Conservation (phyloP, 129 eudicot species). For the Flaveria bidentis region DNA sequence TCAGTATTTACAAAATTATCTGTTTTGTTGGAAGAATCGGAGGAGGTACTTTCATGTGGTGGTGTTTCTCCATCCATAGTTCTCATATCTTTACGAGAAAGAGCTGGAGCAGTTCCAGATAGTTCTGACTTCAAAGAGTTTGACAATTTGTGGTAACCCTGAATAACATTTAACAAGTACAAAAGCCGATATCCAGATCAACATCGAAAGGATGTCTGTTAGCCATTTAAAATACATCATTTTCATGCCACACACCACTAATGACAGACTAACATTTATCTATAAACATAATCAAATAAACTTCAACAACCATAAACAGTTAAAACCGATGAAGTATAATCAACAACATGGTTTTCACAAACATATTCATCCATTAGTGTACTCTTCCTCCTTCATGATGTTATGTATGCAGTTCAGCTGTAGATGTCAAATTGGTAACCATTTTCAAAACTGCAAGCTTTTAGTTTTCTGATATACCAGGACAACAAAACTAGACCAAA, state of each 20-base stretch:
- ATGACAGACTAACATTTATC: background rate
- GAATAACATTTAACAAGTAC: constrained; percentile 10
- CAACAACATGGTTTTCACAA: constrained; percentile 1
- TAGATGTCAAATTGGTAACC: constrained; percentile 5
- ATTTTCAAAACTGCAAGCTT: constrained; percentile 3
- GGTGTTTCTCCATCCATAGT: constrained; percentile 37
- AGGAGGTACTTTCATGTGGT: constrained; percentile 21
- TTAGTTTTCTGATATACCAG: too few relatives aligned
- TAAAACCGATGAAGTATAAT: constrained; percentile 1
- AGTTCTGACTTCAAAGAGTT: constrained; percentile 37
- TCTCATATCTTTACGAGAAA: constrained; percentile 43
- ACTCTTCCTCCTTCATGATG: too few relatives aligned
- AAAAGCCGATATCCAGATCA: constrained; percentile 3
- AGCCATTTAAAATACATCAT: background rate
- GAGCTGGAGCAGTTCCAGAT: constrained; percentile 34
- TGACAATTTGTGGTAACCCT: constrained; percentile 52
- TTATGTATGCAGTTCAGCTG: background rate
- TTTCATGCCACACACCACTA: background rate
- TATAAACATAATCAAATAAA: background rate
- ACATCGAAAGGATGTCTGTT: background rate
- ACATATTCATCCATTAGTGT: background rate
- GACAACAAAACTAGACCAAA: background rate
- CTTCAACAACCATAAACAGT: constrained; percentile 15
- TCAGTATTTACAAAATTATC: constrained; percentile 26
- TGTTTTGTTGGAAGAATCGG: constrained; percentile 37